Evolutionary conservation across 2,329 filamentous ascomycete genomes (phyloP), one percentile per base, ranked within the genome.

Genomic region (Mariannaea elegans): DNA sequence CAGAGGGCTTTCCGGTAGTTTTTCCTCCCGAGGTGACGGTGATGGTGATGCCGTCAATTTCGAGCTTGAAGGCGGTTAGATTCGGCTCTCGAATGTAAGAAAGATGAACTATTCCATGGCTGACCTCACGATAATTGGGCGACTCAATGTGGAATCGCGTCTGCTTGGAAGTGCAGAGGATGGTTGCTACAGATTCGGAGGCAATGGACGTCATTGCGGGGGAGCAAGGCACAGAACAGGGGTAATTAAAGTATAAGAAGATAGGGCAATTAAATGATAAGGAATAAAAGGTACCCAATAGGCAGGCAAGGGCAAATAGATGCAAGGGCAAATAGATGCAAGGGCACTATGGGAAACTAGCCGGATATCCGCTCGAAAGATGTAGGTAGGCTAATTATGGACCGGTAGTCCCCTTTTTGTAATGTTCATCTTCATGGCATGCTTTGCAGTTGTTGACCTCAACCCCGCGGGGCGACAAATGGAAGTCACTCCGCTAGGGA

Each of bases 1-100:
- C 72, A 62, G 83, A 81, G 5, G 74, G 70, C 52, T 74, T 75
- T 19, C 71, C 77, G 19, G 64, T 60, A 4, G 74, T 68, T 50
- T 73, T 75, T 19, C 71, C 76, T n/a, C 64, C 61, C 1, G 84
- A 81, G 0, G 81, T 81, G 44, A 94, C 84, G 1, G 85, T 84
- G 61, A 94, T 90, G 57, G 82, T 87, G n/a, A 94, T 81, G 45
- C 90, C 90, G 63, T 92, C 89, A 39, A 94, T 84, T 61, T 91
- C 87, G 51, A 91, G 81, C 87, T 90, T 5, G 13, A 13, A n/a
- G 32, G 39, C 13, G 4, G 13, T 6, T 36, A 53, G 2, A 57
- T 42, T 2, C 31, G 27, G 21, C 39, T 39, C 21, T 8, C 9
- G 3, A 24, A 7, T 6, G 10, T 21, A 14, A 8, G 10, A 38